These are phyloP conservation scores for Ceratocystiopsis sp. DNA, from an alignment of 2,329 filamentous ascomycete species.

Conservation along the genomic window DNA sequence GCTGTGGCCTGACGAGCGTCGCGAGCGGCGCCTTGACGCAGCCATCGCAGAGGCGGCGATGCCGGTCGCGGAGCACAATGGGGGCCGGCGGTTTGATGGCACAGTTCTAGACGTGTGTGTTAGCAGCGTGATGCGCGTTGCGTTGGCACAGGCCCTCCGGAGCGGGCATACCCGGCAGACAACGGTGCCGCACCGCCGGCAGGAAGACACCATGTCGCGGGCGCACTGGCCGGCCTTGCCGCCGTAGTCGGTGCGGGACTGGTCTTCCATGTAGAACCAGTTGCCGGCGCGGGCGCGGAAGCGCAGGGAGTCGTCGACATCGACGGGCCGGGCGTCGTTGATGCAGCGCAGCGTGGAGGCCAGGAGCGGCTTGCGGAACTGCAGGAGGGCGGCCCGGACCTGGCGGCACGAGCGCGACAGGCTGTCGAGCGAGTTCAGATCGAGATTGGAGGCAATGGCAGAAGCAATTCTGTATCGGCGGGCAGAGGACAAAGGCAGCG, in stretches of 20 bases:
- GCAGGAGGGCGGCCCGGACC: constrained; percentile 59
- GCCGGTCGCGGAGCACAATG: constrained; percentile 50
- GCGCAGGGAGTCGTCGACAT: constrained; percentile 37
- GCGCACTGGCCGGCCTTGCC: constrained; percentile 68
- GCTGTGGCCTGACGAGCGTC: constrained; percentile 27
- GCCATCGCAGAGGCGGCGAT: constrained; percentile 62
- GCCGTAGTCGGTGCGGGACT: constrained; percentile 25
- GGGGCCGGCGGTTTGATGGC: constrained; percentile 64
- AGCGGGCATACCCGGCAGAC: constrained; percentile 57
- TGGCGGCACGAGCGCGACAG: constrained; percentile 70
- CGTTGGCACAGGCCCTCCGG: constrained; percentile 1
- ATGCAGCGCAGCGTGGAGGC: constrained; percentile 62
- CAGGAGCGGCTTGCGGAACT: constrained; percentile 59
- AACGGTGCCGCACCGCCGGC: constrained; percentile 57
- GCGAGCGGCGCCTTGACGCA: constrained; percentile 58
- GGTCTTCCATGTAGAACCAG: constrained; percentile 43
- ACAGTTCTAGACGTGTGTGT: constrained; percentile 49
- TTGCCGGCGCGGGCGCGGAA: constrained; percentile 40
- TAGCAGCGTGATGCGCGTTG: no score
- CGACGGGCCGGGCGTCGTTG: constrained; percentile 45
- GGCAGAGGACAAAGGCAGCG: background rate
- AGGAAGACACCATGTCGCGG: constrained; percentile 71
- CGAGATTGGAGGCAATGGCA: constrained; percentile 58
- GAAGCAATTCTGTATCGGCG: constrained; percentile 46
- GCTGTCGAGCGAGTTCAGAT: constrained; percentile 73